Base-by-base conservation (phyloP, 495 filamentous ascomycete species). In the Friedmanniomyces endolithicus region DNA sequence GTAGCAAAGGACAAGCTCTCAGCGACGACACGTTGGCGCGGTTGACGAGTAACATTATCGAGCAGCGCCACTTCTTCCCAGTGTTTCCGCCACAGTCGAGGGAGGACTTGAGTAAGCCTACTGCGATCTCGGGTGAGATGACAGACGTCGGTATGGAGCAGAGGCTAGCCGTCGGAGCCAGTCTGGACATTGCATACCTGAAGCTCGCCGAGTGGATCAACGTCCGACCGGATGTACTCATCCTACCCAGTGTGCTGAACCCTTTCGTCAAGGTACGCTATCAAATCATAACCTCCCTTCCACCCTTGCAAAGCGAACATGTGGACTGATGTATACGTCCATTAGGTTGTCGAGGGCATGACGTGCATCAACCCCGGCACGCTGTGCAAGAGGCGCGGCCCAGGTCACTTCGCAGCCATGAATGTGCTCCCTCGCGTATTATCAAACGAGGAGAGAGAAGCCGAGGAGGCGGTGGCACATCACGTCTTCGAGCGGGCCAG, bases 261-360 rank as follows among this genome's bases (percentile, higher is more conserved):
- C 82, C 87, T 3, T 95, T 94, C 73, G 87, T 85, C 37, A 94
- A 87, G 79, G 88, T n/a, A n/a, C n/a, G n/a, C n/a, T n/a, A n/a
- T n/a, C n/a, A n/a, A n/a, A n/a, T n/a, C n/a, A n/a, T n/a, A n/a
- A n/a, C n/a, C n/a, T n/a, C n/a, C n/a, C n/a, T n/a, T n/a, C n/a
- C n/a, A n/a, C n/a, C n/a, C n/a, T n/a, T n/a, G n/a, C n/a, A n/a
- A n/a, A n/a, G n/a, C n/a, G n/a, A n/a, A n/a, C n/a, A n/a, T n/a
- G n/a, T n/a, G n/a, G n/a, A n/a, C n/a, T n/a, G n/a, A n/a, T n/a
- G n/a, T n/a, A n/a, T 92, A 33, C 11, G 50, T 43, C 12, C 4
- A 24, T 2, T 62, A 90, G 86, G 87, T 94, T 8, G 80, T 95
- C 9, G 85, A 95, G 59, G 85, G 80, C 57, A 87, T 94, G 2